A percentile compares a stretch with the other conserved stretches of the same genome.
Evolutionary conservation across 2,329 filamentous ascomycete genomes (phyloP).

Genomic region (Beauveria asiatica): DNA sequence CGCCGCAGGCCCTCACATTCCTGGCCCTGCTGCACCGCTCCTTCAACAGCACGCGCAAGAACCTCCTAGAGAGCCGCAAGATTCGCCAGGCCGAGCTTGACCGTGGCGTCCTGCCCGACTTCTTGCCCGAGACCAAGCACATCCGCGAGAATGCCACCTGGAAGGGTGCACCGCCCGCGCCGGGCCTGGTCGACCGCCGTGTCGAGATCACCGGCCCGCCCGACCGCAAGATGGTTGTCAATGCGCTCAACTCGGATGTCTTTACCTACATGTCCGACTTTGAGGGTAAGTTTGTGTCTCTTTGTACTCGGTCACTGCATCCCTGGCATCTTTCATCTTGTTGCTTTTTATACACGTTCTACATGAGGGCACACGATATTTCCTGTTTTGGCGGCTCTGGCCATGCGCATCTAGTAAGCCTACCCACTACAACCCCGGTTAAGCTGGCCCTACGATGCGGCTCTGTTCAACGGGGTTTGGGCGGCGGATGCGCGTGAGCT

Average conservation of each 20-base stretch:
- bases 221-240: constrained; percentile 98
- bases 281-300: constrained; percentile 56
- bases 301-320: background rate
- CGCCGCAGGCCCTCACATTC: constrained; percentile 82
- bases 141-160: constrained; percentile 91
- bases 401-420: constrained; percentile 10
- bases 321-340: constrained; percentile 31
- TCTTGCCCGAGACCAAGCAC: constrained; percentile 90
- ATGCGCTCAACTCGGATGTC: constrained; percentile 89
- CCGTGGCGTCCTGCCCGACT: constrained; percentile 80
- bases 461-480: background rate
- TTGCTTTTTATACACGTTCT: background rate
- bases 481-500: background rate
- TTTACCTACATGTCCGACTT: constrained; percentile 99
- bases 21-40: constrained; percentile 89
- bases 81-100: constrained; percentile 88
- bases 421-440: constrained; percentile 2
- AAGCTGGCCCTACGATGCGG: constrained; percentile 9
- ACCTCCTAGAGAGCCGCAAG: constrained; percentile 76
- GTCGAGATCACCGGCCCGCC: constrained; percentile 97
- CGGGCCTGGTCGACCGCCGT: constrained; percentile 83
- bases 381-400: constrained; percentile 6
- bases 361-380: background rate
- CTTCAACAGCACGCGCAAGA: constrained; percentile 85
- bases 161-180: constrained; percentile 85